A percentile compares a stretch with the other conserved stretches of the same genome.
Evolutionary conservation across 163 green algal genomes (phyloP).

Genomic region (Scenedesmus sp.): DNA sequence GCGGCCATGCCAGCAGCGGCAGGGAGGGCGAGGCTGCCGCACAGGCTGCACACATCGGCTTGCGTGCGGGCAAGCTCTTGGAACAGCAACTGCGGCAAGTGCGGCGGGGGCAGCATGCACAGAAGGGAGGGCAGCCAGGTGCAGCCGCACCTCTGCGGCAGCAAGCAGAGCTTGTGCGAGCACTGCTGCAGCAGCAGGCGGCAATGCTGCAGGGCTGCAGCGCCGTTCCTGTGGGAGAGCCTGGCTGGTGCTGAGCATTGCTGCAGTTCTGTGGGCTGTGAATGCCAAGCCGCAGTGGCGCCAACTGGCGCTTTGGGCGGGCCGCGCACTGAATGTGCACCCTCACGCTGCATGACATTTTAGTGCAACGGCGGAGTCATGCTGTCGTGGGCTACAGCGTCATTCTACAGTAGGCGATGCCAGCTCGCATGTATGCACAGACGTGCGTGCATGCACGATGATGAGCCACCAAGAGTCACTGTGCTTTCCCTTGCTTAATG

Average conservation of each 20-base stretch:
- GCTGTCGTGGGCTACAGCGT: too few relatives aligned
- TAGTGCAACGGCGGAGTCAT: too few relatives aligned
- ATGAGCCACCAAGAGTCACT: too few relatives aligned
- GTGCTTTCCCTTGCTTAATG: too few relatives aligned
- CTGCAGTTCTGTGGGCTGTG: background rate
- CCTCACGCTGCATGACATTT: too few relatives aligned
- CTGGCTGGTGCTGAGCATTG: slow-evolving; percentile 37
- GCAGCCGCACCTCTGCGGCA: background rate
- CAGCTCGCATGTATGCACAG: too few relatives aligned
- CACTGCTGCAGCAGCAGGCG: slow-evolving; percentile 13
- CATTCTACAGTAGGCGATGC: too few relatives aligned
- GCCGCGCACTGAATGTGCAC: too few relatives aligned
- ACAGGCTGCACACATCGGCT: background rate
- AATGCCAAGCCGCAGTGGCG: too few relatives aligned
- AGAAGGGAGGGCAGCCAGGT: background rate
- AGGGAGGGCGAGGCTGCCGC: background rate
- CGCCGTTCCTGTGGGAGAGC: background rate
- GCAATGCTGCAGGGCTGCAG: slow-evolving; percentile 17
- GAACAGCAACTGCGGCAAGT: too few relatives aligned
- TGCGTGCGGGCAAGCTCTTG: background rate
- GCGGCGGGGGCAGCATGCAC: slow-evolving; percentile 13
- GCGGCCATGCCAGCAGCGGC: background rate
- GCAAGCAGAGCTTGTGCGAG: background rate
- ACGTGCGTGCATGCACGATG: too few relatives aligned
- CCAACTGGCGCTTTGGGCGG: too few relatives aligned